Base-by-base conservation (phyloP, 2,329 filamentous ascomycete genomes). In the Leptodontidium sp. region DNA sequence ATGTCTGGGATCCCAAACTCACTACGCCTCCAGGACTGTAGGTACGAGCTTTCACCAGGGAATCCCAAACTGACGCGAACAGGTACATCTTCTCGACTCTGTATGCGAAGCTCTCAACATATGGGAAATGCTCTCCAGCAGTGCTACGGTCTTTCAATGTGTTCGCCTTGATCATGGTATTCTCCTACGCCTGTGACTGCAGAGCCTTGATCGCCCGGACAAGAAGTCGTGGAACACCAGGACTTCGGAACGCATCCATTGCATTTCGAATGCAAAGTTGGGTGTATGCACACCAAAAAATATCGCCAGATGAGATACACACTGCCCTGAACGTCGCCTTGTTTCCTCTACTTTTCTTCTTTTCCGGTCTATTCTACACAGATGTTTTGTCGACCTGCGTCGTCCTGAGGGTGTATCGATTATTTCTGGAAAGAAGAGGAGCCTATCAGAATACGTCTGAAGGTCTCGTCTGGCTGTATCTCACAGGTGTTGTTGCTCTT, bases 311-410 rank as follows among this genome's bases (percentile, higher is more conserved):
- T 59, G 58, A 68, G 2, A n/a, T 77, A 6, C 88, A 93, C 73
- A 89, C 88, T 0, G 91, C 91, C 2, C 77, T 96, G 73, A 97
- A 98, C 73, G 87, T 97, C 50, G 89, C 89, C 21, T 83, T 97
- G 0, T 98, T 98, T 71, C 96, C 96, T 0, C 88, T 94, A 0
- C 79, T 99, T 0, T 98, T 97, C 84, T 99, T 99, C 85, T 99
- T 99, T 80, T 96, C 93, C 0, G 94, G 89, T 0, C 83, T 99
- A 8, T 99, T 97, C 80, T 99, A 99, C 79, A 99, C 96, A 0
- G 96, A 99, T 79, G 87, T 98, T 2, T 85, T 92, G 62, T 97
- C 95, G 0, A 92, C 94, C 0, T 83, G 92, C 8, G 85, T 89
- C 1, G 93, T 98, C 0, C 81, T 98, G 9, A 78, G 88, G 1